Evolutionary conservation across 768 basidiomycete species (phyloP).

Genomic region (Rubroboletus satanas): DNA sequence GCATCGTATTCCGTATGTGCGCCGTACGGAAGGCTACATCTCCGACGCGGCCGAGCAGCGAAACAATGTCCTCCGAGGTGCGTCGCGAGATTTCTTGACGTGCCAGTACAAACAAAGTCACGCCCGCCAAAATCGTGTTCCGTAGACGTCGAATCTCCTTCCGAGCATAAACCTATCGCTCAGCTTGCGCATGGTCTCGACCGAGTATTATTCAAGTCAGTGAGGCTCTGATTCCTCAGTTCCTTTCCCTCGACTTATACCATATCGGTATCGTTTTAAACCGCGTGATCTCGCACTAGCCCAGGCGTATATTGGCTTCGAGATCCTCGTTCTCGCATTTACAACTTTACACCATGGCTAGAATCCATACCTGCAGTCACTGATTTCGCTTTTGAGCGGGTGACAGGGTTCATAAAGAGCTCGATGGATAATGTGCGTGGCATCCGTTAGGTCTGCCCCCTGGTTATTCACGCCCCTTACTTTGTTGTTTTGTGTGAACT

Average conservation of each 20-base stretch:
- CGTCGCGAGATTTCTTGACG: neutral
- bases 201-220: constrained; percentile 73
- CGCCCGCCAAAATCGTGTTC: neutral
- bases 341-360: constrained; percentile 75
- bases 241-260: neutral
- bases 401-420: constrained; percentile 71
- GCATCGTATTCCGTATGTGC: constrained; percentile 24
- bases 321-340: constrained; percentile 81
- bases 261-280: neutral
- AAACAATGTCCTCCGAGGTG: constrained; percentile 19
- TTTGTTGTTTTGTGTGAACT: neutral
- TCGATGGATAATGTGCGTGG: constrained; percentile 64
- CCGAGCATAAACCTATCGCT: constrained; percentile 53
- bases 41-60: constrained; percentile 2
- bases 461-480: neutral
- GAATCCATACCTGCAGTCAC: constrained; percentile 70
- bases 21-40: constrained; percentile 27
- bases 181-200: constrained; percentile 62
- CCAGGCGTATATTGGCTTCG: constrained; percentile 87
- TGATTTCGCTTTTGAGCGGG: constrained; percentile 81
- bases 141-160: constrained; percentile 43
- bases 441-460: neutral
- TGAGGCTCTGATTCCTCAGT: constrained; percentile 1
- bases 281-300: constrained; percentile 36
- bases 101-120: neutral